Conservation (phyloP, 305 asterid species). For the Plantago coronopus region DNA sequence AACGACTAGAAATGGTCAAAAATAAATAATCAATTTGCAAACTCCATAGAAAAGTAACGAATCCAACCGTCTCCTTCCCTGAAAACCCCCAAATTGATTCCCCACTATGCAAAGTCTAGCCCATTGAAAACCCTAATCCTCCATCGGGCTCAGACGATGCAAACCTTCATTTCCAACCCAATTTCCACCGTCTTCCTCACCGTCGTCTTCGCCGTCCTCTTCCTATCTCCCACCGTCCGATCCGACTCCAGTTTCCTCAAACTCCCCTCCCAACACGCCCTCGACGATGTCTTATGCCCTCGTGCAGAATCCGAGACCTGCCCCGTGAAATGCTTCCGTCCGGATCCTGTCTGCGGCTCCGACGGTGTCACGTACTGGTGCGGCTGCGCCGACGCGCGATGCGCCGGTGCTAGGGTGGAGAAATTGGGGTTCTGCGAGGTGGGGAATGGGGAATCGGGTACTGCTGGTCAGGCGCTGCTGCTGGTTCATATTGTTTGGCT, state of each 20-base stretch:
- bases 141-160: constrained; percentile 25
- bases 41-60: neutral
- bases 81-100: constrained; percentile 1
- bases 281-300: constrained; percentile 42
- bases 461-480: constrained; percentile 85
- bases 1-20: too few species aligned
- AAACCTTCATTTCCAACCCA: constrained; percentile 27
- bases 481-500: constrained; percentile 91
- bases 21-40: too few species aligned
- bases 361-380: constrained; percentile 92
- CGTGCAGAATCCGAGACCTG: constrained; percentile 35
- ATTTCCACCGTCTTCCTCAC: constrained; percentile 27
- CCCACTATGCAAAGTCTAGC: constrained; percentile 5
- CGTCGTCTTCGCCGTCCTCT: constrained; percentile 32
- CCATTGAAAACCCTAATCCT: constrained; percentile 8
- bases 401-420: constrained; percentile 76
- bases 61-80: neutral
- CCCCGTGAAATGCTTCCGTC: constrained; percentile 75
- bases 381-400: constrained; percentile 87
- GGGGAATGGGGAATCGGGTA: constrained; percentile 82
- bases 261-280: constrained; percentile 45
- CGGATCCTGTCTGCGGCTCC: constrained; percentile 87
- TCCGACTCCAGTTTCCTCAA: constrained; percentile 40
- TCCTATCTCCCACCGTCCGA: constrained; percentile 42
- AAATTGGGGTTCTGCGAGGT: constrained; percentile 79